These are phyloP conservation scores for Trichoderma virens DNA, from an alignment of 495 filamentous ascomycete species.

Conservation along the genomic window DNA sequence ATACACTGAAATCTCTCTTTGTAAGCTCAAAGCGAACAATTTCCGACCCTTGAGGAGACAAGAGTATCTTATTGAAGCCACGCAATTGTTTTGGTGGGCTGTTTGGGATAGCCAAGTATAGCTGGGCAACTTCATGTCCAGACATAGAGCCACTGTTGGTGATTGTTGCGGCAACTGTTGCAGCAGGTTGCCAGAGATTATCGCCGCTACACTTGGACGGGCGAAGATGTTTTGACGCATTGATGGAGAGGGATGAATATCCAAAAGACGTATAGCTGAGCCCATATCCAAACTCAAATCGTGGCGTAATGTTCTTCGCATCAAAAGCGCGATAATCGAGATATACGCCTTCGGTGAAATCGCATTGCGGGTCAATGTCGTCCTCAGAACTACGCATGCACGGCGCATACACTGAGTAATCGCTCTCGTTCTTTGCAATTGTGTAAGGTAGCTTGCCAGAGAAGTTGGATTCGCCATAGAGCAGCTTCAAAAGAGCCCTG, in stretches of 20 bases:
- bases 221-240: conserved; percentile 14
- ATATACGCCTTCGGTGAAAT: conserved; percentile 57
- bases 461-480: conserved; percentile 53
- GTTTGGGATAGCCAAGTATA: conserved; percentile 53
- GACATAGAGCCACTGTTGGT: conserved; percentile 46
- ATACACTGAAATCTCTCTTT: conserved; percentile 58
- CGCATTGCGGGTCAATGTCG: conserved; percentile 54
- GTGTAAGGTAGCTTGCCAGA: conserved; percentile 66
- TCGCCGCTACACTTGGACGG: conserved; percentile 13
- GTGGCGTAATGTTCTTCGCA: conserved; percentile 50
- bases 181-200: conserved; percentile 51
- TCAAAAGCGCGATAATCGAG: conserved; percentile 66
- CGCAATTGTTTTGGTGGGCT: conserved; percentile 50
- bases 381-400: conserved; percentile 24
- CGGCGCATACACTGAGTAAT: conserved; percentile 45
- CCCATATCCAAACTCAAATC: conserved; percentile 68
- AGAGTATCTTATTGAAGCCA: conserved; percentile 56
- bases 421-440: conserved; percentile 53
- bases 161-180: conserved; percentile 43
- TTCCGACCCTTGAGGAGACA: conserved; percentile 34
- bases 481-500: conserved; percentile 44
- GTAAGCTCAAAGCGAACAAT: conserved; percentile 49
- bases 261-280: conserved; percentile 61
- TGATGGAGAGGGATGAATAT: conserved; percentile 36
- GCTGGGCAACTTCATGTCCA: conserved; percentile 52